Percentiles rank a stretch among this genome's conserved stretches.
Conservation (phyloP, 2,329 filamentous ascomycete species). For the Diaporthe ilicicola region DNA sequence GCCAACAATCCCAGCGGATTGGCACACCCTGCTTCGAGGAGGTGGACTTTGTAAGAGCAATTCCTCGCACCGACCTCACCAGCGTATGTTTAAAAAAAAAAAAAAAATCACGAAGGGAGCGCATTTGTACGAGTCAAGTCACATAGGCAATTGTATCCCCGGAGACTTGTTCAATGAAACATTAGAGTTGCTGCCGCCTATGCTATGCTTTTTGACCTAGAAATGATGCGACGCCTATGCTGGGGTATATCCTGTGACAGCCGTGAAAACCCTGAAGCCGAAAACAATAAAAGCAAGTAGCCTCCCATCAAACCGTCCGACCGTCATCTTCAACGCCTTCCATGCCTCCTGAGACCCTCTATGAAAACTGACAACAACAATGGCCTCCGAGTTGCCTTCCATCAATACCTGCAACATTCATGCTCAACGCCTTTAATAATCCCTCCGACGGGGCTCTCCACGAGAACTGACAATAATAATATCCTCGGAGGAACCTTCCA, state of each 20-base stretch:
- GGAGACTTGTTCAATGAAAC: background rate
- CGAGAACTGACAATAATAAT: background rate
- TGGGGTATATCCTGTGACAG: slow-evolving; percentile 12
- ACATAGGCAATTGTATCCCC: background rate
- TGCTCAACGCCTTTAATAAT: too few species aligned
- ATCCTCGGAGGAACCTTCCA: background rate
- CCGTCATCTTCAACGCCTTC: slow-evolving; percentile 64
- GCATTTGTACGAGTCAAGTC: too few species aligned
- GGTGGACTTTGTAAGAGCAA: too few species aligned
- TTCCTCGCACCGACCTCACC: too few species aligned
- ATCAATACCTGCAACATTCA: too few species aligned
- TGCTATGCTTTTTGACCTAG: background rate
- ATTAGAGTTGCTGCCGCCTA: background rate
- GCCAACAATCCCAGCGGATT: too few species aligned
- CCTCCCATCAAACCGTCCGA: background rate
- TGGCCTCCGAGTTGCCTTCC: too few species aligned
- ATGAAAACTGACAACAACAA: background rate
- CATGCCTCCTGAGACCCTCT: slow-evolving; percentile 77
- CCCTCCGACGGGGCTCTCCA: slow-evolving; percentile 42
- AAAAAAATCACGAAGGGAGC: too few species aligned
- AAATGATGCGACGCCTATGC: slow-evolving; percentile 10
- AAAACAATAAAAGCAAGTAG: background rate
- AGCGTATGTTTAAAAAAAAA: too few species aligned
- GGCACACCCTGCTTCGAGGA: too few species aligned
- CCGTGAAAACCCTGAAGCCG: background rate